These are phyloP conservation scores for Corymbia maculata DNA, from an alignment of 345 rosid genomes.

Conservation along the genomic window DNA sequence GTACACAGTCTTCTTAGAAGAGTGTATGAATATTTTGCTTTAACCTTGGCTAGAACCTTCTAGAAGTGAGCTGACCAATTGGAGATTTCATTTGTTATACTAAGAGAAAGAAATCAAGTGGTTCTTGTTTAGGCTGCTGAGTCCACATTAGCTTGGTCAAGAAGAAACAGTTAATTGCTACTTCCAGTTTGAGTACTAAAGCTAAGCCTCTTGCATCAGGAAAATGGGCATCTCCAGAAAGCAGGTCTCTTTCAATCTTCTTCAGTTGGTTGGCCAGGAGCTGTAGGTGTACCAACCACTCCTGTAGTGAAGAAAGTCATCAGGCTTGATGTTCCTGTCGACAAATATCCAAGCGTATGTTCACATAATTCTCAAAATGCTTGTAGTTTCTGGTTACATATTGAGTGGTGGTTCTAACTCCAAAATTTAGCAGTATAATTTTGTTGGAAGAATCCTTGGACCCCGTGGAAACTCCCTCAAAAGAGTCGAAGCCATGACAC, in stretches of 20 bases:
- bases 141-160: neutral
- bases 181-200: neutral
- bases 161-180: neutral
- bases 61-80: neutral
- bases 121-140: neutral
- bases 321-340: constrained; percentile 92
- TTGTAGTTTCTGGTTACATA: neutral
- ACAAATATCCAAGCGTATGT: constrained; percentile 83
- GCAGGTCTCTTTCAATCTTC: constrained; percentile 51
- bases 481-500: constrained; percentile 77
- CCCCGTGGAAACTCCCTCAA: constrained; percentile 98
- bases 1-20: neutral
- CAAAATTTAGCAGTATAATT: constrained; percentile 55
- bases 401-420: neutral
- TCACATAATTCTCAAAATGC: neutral
- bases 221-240: constrained; percentile 68
- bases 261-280: constrained; percentile 70
- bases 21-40: neutral
- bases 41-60: neutral
- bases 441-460: constrained; percentile 91
- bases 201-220: constrained; percentile 30
- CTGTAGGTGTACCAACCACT: constrained; percentile 48
- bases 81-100: neutral
- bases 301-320: constrained; percentile 65
- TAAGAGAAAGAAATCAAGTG: neutral